Percentiles rank a stretch among this genome's conserved stretches.
phyloP scores from a whole-genome alignment of 1,284 basidiomycete species.

The Apiotrichum siamense region DNA sequence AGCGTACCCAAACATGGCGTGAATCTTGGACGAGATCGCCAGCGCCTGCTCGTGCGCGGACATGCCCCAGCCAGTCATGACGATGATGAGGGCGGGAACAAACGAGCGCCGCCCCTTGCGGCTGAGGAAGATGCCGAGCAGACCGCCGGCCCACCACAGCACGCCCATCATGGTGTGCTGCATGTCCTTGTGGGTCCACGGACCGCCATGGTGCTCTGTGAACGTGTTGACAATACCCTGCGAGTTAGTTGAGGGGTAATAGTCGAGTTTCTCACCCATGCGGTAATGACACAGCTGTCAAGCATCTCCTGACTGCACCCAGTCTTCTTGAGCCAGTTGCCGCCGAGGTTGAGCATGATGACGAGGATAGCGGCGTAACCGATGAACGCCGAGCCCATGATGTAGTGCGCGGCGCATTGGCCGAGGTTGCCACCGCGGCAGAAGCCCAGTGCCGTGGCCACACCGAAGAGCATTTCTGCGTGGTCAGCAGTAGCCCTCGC shows the following conservation, averaged over 20 bases:
- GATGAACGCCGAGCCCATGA: conserved; percentile 79
- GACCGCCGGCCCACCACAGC: conserved; percentile 82
- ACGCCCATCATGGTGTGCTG: conserved; percentile 78
- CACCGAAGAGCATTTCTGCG: conserved; percentile 48
- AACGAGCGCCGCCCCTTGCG: conserved; percentile 78
- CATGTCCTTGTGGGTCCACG: conserved; percentile 84
- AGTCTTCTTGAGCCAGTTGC: conserved; percentile 63
- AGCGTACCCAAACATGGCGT: conserved; percentile 73
- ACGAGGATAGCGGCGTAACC: conserved; percentile 80
- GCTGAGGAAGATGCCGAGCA: conserved; percentile 77
- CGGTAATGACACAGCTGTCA: conserved; percentile 80
- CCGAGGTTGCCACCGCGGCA: conserved; percentile 66
- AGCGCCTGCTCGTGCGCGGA: conserved; percentile 79
- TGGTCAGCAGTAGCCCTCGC: conserved; percentile 47
- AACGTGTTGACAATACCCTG: conserved; percentile 75
- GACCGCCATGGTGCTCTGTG: conserved; percentile 75
- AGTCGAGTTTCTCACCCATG: conserved; percentile 59
- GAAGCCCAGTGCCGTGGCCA: conserved; percentile 50
- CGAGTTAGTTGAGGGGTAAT: neutral
- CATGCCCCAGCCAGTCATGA: conserved; percentile 93
- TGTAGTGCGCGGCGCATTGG: conserved; percentile 82
- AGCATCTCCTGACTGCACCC: conserved; percentile 71
- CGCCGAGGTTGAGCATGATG: conserved; percentile 74
- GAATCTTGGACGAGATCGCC: conserved; percentile 79
- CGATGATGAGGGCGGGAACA: conserved; percentile 74